These are phyloP conservation scores for Saposhnikovia divaricata DNA, from an alignment of 129 eudicot species.

Conservation along the genomic window DNA sequence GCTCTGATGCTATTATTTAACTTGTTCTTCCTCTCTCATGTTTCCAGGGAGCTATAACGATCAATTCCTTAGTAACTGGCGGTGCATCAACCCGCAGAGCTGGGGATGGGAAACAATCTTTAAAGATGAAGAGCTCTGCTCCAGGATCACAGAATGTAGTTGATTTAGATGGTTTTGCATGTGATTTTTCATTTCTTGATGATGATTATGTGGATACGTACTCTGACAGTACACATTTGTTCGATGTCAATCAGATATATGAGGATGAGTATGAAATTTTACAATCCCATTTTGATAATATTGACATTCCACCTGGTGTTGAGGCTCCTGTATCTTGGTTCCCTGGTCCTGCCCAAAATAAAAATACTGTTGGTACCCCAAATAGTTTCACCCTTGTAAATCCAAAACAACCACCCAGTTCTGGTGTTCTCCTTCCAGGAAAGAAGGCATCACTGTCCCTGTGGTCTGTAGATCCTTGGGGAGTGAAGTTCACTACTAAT, in stretches of 20 bases:
- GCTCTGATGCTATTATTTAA: neutral
- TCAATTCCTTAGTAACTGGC: conserved; percentile 14
- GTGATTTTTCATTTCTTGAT: conserved; percentile 23
- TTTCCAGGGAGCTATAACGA: conserved; percentile 31
- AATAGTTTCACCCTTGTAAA: conserved; percentile 13
- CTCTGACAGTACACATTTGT: neutral
- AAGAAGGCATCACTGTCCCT: conserved; percentile 2
- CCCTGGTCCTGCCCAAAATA: conserved; percentile 12
- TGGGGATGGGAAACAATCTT: conserved; percentile 20
- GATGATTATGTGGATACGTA: conserved; percentile 30
- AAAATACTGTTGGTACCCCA: conserved; percentile 4
- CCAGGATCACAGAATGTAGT: conserved; percentile 22
- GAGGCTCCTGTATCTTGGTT: conserved; percentile 67
- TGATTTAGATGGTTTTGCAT: conserved; percentile 30
- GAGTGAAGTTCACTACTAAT: neutral
- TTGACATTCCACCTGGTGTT: conserved; percentile 58
- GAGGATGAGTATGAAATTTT: conserved; percentile 37
- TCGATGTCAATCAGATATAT: conserved; percentile 9
- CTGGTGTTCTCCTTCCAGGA: neutral
- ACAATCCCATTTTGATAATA: conserved; percentile 65
- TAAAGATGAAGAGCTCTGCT: conserved; percentile 15
- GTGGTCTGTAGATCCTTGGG: neutral
- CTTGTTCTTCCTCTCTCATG: neutral
- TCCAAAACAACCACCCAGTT: conserved; percentile 4
- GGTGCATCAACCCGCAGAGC: conserved; percentile 20